phyloP scores from a whole-genome alignment of 495 filamentous ascomycete genomes.

The Daldinia caldariorum region DNA sequence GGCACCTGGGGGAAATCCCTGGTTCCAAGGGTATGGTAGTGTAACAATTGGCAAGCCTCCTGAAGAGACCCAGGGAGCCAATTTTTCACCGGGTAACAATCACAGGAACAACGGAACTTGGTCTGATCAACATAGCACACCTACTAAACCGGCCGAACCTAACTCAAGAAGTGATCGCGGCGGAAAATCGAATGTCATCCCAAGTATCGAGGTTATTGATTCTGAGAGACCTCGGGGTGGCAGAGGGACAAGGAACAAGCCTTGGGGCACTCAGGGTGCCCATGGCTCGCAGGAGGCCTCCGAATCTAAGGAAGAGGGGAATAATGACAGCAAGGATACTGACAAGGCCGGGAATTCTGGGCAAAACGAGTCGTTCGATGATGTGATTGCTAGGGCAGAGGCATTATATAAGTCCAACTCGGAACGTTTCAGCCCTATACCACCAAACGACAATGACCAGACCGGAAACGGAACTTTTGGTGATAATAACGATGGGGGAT shows the following conservation, averaged over 20 bases:
- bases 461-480: neutral
- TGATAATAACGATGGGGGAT: neutral
- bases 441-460: neutral
- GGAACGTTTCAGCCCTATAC: neutral
- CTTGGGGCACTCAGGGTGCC: conserved; percentile 27
- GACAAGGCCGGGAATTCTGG: neutral
- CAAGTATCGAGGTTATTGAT: conserved; percentile 20
- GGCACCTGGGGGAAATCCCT: conserved; percentile 7
- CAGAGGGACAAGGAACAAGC: neutral
- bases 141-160: neutral
- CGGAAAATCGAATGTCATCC: conserved; percentile 42
- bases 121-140: neutral
- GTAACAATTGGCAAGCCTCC: conserved; percentile 22
- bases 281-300: conserved; percentile 10
- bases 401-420: neutral
- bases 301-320: conserved; percentile 1
- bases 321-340: conserved; percentile 1
- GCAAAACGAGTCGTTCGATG: neutral
- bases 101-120: conserved; percentile 1
- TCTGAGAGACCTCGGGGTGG: conserved; percentile 9
- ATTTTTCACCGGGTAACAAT: conserved; percentile 7
- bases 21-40: conserved; percentile 41
- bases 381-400: conserved; percentile 10
- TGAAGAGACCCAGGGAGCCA: conserved; percentile 8
- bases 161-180: conserved; percentile 26